Conservation (phyloP, 2,329 filamentous ascomycete genomes). For the Arthrobotrys musiformis region DNA sequence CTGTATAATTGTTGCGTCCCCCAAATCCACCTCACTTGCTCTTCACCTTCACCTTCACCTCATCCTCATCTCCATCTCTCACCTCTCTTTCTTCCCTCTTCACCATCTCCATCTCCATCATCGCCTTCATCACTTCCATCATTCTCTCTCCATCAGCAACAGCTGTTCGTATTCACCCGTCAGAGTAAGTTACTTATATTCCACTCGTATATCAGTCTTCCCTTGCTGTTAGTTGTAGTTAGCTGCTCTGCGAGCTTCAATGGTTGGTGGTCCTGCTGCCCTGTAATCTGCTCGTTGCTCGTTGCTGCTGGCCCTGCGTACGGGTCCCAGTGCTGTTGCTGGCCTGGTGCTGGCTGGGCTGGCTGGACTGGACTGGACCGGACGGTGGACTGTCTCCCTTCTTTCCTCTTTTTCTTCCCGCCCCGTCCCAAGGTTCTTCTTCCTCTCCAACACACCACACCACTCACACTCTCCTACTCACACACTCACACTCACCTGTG, state of each 20-base stretch:
- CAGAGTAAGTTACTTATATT: neutral
- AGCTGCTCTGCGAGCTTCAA: too few species aligned
- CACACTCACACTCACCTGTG: constrained; percentile 3
- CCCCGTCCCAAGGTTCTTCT: neutral
- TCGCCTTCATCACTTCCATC: neutral
- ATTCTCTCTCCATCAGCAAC: neutral
- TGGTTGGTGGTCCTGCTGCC: too few species aligned
- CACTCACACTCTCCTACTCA: neutral
- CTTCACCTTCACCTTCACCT: neutral
- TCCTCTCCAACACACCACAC: constrained; percentile 13
- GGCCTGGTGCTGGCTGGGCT: neutral
- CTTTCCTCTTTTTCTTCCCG: neutral
- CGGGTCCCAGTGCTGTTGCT: neutral
- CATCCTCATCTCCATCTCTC: neutral
- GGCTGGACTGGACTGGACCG: neutral
- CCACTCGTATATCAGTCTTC: too few species aligned
- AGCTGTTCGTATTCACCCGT: neutral
- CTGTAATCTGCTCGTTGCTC: too few species aligned
- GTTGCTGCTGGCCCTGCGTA: too few species aligned
- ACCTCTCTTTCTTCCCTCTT: neutral
- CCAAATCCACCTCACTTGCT: too few species aligned
- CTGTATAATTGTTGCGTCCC: neutral
- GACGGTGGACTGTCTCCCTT: neutral
- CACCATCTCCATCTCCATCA: neutral
- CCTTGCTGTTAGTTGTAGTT: too few species aligned